Percentiles rank a stretch among this genome's conserved stretches.
phyloP scores from a whole-genome alignment of 768 basidiomycete species.

The Mycena polygramma region DNA sequence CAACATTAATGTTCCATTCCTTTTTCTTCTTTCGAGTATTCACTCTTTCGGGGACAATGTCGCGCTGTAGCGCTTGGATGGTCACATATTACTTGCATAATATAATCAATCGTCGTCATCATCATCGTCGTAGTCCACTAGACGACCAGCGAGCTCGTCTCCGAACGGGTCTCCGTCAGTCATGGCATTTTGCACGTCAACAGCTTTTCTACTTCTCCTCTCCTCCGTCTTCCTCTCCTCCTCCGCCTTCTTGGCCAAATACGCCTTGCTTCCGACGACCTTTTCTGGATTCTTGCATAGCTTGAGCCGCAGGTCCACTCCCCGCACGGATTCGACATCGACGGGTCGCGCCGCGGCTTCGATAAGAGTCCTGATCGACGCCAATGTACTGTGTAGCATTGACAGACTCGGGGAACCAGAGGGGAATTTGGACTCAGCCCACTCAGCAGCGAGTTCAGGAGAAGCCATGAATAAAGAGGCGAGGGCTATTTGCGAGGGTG shows the following conservation, averaged over 20 bases:
- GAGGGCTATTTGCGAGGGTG: conserved; percentile 94
- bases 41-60: conserved; percentile 35
- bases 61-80: conserved; percentile 38
- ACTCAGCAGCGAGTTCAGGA: conserved; percentile 70
- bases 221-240: conserved; percentile 77
- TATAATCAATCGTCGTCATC: conserved; percentile 54
- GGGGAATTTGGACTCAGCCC: conserved; percentile 62
- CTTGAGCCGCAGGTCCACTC: conserved; percentile 88
- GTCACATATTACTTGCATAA: conserved; percentile 16
- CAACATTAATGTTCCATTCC: conserved; percentile 54
- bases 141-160: conserved; percentile 57
- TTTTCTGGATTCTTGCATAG: conserved; percentile 97
- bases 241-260: conserved; percentile 77
- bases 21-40: conserved; percentile 40
- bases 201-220: conserved; percentile 76
- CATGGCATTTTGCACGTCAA: conserved; percentile 57
- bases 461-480: conserved; percentile 79
- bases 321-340: conserved; percentile 87
- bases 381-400: conserved; percentile 55
- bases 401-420: conserved; percentile 41
- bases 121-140: conserved; percentile 74
- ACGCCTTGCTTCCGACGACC: conserved; percentile 89
- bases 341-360: conserved; percentile 68
- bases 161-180: conserved; percentile 81
- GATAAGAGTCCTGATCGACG: conserved; percentile 70